These are phyloP conservation scores for Eucalyptus regnans DNA, from an alignment of 345 rosid genomes.

Conservation along the genomic window DNA sequence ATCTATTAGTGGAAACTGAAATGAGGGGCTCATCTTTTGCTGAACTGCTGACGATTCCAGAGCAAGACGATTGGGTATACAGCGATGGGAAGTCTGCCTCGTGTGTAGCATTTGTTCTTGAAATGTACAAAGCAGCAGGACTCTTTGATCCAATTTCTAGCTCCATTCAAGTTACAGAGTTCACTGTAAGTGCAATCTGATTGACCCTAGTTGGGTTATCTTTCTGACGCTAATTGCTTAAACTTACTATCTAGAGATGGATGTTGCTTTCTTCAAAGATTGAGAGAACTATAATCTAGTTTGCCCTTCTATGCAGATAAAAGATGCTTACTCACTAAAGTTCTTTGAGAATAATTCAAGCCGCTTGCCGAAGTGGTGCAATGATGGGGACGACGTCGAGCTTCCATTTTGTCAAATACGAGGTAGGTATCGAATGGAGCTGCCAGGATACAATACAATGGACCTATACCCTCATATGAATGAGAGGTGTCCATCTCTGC, in stretches of 20 bases:
- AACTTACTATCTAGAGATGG: background rate
- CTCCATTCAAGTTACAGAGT: conserved; percentile 86
- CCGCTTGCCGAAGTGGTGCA: conserved; percentile 91
- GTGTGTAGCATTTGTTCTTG: conserved; percentile 85
- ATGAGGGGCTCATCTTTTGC: conserved; percentile 84
- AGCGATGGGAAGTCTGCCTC: conserved; percentile 92
- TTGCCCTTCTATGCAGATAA: background rate
- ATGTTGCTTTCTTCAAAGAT: background rate
- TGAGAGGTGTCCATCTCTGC: conserved; percentile 80
- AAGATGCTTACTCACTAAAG: conserved; percentile 74
- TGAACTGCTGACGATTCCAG: conserved; percentile 85
- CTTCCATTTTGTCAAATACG: conserved; percentile 84
- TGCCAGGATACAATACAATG: conserved; percentile 77
- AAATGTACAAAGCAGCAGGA: conserved; percentile 96
- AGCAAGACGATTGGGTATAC: conserved; percentile 89
- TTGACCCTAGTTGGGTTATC: background rate
- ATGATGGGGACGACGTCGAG: conserved; percentile 60
- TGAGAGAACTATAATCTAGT: background rate
- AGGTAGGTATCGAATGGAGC: conserved; percentile 92
- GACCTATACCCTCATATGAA: conserved; percentile 91
- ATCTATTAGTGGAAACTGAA: conserved; percentile 71
- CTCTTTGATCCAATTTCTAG: conserved; percentile 55
- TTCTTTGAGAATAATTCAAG: conserved; percentile 73
- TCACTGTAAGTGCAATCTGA: conserved; percentile 50
- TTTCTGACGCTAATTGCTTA: background rate